Evolutionary conservation across 2,329 filamentous ascomycete species (phyloP), one percentile per base, ranked within the genome.

Genomic region (Escovopsis weberi): DNA sequence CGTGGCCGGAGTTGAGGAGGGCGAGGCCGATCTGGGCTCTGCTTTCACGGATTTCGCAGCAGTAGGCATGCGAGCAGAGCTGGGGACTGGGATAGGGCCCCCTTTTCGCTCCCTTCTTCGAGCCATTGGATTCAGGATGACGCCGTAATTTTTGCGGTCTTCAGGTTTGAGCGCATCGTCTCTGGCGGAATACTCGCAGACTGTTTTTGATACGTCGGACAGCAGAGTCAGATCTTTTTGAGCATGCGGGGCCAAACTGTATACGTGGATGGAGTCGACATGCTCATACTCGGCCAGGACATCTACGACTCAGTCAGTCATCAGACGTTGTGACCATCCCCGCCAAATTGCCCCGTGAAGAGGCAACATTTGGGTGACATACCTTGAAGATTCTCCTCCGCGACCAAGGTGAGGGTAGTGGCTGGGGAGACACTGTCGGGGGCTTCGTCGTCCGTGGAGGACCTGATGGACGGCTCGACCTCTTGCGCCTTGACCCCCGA

Each of bases 181-280:
- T 11, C 68, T 62, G 9, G 63, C 61, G 41, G 72, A 67, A 3
- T 78, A 65, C 7, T 68, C 67, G 15, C 71, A 62, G 9, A 84
- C 66, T 46, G 84, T 74, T 26, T 76, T 72, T 36, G 77, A 76
- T 34, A 79, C 74, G 43, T 91, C 80, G 4, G 80, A 76, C 34
- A 95, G 66, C 1, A 80, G 59, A 51, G 85, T 76, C 15, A 91
- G 62, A 54, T 89, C 72, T 57, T 66, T 81, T 12, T 87, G 66
- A 1, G 78, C 72, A 33, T 77, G 72, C 1, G 83, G 72, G 36
- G 84, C 79, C 15, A 96, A 57, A 54, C 87, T 94, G 65, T 96
- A 96, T 37, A 96, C 66, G 53, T 95, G 86, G 46, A 94, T 80
- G 0, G 85, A 83, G 0, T 70, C 72, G 42, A 94, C 76, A n/a